Conservation (phyloP, 768 basidiomycete genomes). For the Podaxis carcinomalis region DNA sequence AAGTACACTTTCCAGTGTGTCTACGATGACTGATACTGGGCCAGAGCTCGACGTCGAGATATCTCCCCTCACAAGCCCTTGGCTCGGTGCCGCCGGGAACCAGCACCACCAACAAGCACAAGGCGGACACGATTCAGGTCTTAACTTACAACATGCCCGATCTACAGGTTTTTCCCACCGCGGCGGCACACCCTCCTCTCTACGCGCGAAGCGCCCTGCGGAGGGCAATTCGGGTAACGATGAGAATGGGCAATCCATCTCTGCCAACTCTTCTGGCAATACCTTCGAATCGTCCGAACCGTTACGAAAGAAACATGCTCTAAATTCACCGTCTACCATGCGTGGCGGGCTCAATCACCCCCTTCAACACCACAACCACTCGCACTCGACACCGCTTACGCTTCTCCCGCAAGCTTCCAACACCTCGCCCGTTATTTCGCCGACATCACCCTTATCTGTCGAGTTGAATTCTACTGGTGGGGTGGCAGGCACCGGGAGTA, state of each 20-base stretch:
- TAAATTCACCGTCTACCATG: background rate
- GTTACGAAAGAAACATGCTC: slow-evolving; percentile 1
- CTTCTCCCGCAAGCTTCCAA: background rate
- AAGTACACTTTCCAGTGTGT: slow-evolving; percentile 7
- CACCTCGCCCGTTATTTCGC: slow-evolving; percentile 2
- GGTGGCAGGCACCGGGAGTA: background rate
- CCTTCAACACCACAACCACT: background rate
- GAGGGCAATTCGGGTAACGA: background rate
- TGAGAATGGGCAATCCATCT: background rate
- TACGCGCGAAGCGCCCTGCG: background rate
- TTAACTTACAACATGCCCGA: background rate
- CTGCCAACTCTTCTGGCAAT: background rate
- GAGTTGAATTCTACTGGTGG: background rate
- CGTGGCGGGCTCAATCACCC: background rate
- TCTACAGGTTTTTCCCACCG: background rate
- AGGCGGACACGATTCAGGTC: background rate
- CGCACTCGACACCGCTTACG: background rate
- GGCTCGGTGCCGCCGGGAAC: slow-evolving; percentile 52
- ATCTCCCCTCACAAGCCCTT: slow-evolving; percentile 77
- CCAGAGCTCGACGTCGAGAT: slow-evolving; percentile 69
- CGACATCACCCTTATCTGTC: background rate
- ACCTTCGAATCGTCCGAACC: slow-evolving; percentile 4
- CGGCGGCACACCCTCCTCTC: background rate
- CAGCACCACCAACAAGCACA: background rate
- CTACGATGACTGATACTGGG: slow-evolving; percentile 29